A percentile compares a stretch with the other conserved stretches of the same genome.
These are phyloP conservation scores for Chlorophyllum brunneum DNA, from an alignment of 768 basidiomycete genomes.

Conservation along the genomic window DNA sequence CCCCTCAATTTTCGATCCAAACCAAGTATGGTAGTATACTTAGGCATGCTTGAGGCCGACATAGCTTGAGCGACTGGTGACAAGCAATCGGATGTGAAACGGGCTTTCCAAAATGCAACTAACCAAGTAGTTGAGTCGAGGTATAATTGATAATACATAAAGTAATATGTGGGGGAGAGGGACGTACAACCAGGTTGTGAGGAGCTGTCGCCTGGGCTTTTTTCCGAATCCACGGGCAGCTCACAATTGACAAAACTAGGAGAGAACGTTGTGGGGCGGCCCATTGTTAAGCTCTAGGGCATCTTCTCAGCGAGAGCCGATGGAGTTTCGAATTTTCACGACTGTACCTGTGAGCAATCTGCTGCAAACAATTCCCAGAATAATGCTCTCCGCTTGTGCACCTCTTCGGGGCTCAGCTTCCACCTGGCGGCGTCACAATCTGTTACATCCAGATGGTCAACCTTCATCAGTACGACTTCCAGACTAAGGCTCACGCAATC, in stretches of 20 bases:
- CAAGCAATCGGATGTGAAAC: constrained; percentile 62
- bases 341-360: constrained; percentile 71
- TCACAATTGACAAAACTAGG: constrained; percentile 72
- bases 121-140: not conserved
- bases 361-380: constrained; percentile 77
- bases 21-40: constrained; percentile 58
- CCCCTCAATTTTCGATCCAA: constrained; percentile 66
- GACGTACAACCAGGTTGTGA: constrained; percentile 55
- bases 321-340: no score
- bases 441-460: constrained; percentile 22
- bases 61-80: constrained; percentile 69
- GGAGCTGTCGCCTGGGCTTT: constrained; percentile 53
- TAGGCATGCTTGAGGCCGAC: constrained; percentile 59
- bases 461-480: constrained; percentile 1
- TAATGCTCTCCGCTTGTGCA: constrained; percentile 65
- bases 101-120: constrained; percentile 72
- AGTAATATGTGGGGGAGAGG: not conserved
- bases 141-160: no score
- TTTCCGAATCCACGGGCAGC: constrained; percentile 58
- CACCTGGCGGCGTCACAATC: constrained; percentile 74
- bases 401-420: constrained; percentile 55
- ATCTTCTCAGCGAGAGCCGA: no score
- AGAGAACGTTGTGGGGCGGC: constrained; percentile 64
- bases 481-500: constrained; percentile 50
- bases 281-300: constrained; percentile 63